Percentiles rank a stretch among this genome's conserved stretches.
These are phyloP conservation scores for Colletotrichum tanaceti DNA, from an alignment of 2,329 filamentous ascomycete species.

Conservation along the genomic window DNA sequence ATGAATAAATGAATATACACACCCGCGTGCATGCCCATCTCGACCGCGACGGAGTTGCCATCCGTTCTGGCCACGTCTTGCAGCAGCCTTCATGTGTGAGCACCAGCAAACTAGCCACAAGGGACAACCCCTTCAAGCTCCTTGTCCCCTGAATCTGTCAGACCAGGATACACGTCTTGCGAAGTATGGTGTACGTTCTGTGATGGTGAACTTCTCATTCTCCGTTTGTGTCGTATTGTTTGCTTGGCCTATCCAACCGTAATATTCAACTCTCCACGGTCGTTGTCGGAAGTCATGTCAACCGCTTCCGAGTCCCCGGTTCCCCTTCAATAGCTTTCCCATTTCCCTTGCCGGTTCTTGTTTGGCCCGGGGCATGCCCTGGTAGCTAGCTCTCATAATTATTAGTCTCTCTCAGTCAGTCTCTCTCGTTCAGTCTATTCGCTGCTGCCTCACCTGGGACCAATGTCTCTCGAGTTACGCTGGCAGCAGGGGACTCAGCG, in stretches of 20 bases:
- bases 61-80: constrained; percentile 30
- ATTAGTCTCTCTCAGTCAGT: constrained; percentile 4
- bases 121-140: constrained; percentile 16
- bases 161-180: constrained; percentile 11
- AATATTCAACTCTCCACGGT: not conserved
- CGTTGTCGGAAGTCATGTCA: constrained; percentile 5
- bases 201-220: not conserved
- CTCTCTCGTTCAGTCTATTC: not conserved
- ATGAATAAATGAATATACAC: no score
- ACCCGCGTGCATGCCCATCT: not conserved
- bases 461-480: constrained; percentile 21
- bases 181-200: not conserved
- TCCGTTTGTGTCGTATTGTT: constrained; percentile 15
- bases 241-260: not conserved
- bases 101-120: not conserved
- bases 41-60: constrained; percentile 6
- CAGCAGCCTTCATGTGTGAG: constrained; percentile 8
- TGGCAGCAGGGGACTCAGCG: not conserved
- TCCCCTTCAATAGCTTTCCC: not conserved
- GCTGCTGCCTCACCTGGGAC: not conserved
- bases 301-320: not conserved
- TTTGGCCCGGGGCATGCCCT: constrained; percentile 10
- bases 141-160: constrained; percentile 21
- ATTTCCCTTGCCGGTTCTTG: constrained; percentile 16
- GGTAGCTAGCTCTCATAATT: no score